Conservation (phyloP, 2,329 filamentous ascomycete genomes). For the Macrophomina tecta region DNA sequence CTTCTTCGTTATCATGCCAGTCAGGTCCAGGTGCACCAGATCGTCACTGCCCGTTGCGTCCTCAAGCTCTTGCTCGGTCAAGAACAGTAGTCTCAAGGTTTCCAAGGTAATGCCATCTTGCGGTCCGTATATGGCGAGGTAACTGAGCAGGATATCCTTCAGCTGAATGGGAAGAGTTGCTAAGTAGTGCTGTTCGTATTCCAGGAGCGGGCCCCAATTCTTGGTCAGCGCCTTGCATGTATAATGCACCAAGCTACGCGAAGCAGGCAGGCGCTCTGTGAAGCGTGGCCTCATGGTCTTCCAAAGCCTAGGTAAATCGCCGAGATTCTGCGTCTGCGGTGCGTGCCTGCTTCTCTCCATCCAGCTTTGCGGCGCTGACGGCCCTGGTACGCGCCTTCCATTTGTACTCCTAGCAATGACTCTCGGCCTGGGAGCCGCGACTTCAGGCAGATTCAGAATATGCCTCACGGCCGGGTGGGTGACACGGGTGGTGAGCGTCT, state of each 20-base stretch:
- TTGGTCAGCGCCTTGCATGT: conserved; percentile 60
- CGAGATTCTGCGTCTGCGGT: conserved; percentile 31
- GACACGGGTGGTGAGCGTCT: conserved; percentile 48
- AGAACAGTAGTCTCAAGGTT: conserved; percentile 59
- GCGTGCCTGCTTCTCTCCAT: conserved; percentile 42
- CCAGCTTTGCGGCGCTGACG: conserved; percentile 56
- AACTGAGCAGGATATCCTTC: conserved; percentile 62
- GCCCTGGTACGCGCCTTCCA: conserved; percentile 44
- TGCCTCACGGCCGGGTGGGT: conserved; percentile 53
- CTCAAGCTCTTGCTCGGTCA: conserved; percentile 41
- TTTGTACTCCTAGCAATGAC: conserved; percentile 33
- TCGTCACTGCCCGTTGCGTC: conserved; percentile 49
- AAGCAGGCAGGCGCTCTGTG: conserved; percentile 28
- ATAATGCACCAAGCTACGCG: conserved; percentile 56
- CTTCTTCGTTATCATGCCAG: conserved; percentile 55
- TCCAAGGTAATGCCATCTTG: conserved; percentile 47
- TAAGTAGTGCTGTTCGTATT: conserved; percentile 63
- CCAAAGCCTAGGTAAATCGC: conserved; percentile 23
- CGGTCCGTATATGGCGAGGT: conserved; percentile 59
- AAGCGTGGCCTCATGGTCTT: conserved; percentile 4
- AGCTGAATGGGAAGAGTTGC: conserved; percentile 57
- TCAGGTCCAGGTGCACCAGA: conserved; percentile 60
- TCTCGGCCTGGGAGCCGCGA: conserved; percentile 53
- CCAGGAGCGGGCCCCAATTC: conserved; percentile 62
- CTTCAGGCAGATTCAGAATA: conserved; percentile 53